Percentiles rank a stretch among this genome's conserved stretches.
Evolutionary conservation across 768 basidiomycete species (phyloP).

Genomic region (Rhizopogon sp.): DNA sequence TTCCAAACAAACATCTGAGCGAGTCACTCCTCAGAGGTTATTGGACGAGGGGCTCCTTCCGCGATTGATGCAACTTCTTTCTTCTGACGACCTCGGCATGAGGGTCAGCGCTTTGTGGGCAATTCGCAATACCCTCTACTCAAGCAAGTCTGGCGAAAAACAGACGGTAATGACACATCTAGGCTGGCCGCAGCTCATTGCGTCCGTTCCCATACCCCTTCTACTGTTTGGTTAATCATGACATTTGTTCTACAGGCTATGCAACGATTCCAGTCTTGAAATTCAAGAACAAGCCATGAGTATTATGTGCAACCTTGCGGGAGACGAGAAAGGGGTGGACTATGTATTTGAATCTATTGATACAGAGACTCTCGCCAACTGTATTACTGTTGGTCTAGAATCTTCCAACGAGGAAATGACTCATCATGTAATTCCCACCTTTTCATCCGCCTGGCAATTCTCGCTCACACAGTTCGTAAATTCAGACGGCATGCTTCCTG

Average conservation of each 20-base stretch:
- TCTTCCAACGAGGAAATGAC: slow-evolving; percentile 50
- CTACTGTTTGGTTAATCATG: background rate
- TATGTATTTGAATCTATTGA: slow-evolving; percentile 55
- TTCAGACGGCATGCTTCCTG: slow-evolving; percentile 52
- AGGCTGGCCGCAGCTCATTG: slow-evolving; percentile 56
- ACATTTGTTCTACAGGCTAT: slow-evolving; percentile 35
- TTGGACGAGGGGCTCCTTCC: slow-evolving; percentile 65
- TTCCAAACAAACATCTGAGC: background rate
- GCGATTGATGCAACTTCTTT: slow-evolving; percentile 55
- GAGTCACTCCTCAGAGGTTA: slow-evolving; percentile 35
- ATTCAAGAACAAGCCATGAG: slow-evolving; percentile 71
- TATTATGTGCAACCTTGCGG: slow-evolving; percentile 62
- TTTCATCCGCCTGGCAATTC: background rate
- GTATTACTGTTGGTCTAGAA: slow-evolving; percentile 44
- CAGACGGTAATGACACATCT: slow-evolving; percentile 60
- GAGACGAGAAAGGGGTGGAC: slow-evolving; percentile 58
- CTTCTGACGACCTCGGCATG: slow-evolving; percentile 49
- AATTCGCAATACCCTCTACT: slow-evolving; percentile 75
- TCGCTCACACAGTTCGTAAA: background rate
- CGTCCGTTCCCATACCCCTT: slow-evolving; percentile 34
- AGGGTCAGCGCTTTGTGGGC: slow-evolving; percentile 80
- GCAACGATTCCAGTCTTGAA: slow-evolving; percentile 46
- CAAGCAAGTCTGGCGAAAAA: slow-evolving; percentile 57
- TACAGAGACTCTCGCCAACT: slow-evolving; percentile 37
- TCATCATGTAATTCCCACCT: slow-evolving; percentile 36